Evolutionary conservation across 2,329 filamentous ascomycete genomes (phyloP).

Genomic region (Hymenoscyphus scutula): DNA sequence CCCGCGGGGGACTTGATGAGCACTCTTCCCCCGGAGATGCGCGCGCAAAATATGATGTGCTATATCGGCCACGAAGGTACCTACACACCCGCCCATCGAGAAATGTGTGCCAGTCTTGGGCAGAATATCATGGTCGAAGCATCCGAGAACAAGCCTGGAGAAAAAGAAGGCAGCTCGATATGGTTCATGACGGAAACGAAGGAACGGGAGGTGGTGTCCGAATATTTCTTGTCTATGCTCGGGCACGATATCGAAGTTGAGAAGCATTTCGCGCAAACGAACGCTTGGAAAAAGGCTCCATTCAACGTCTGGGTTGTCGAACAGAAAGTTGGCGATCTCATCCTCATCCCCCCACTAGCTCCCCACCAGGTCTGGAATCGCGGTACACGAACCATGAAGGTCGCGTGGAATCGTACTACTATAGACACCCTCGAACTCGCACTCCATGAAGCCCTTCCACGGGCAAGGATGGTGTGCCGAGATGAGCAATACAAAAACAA

Average conservation of each 20-base stretch:
- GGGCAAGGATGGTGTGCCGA: constrained; percentile 85
- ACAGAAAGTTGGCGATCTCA: constrained; percentile 86
- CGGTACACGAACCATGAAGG: constrained; percentile 93
- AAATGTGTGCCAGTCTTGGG: constrained; percentile 95
- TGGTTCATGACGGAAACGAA: constrained; percentile 99
- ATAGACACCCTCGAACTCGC: constrained; percentile 87
- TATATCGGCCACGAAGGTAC: constrained; percentile 98
- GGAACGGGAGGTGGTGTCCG: constrained; percentile 83
- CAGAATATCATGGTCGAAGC: constrained; percentile 99
- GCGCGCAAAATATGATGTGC: constrained; percentile 95
- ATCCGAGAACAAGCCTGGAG: constrained; percentile 68
- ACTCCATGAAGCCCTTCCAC: constrained; percentile 80
- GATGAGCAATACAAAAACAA: constrained; percentile 99
- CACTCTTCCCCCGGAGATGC: constrained; percentile 79
- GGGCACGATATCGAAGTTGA: constrained; percentile 97
- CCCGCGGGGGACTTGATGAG: constrained; percentile 93
- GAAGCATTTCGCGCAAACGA: constrained; percentile 92
- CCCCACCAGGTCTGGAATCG: constrained; percentile 99
- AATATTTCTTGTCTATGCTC: constrained; percentile 89
- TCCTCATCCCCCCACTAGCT: constrained; percentile 87
- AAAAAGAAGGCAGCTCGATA: constrained; percentile 82
- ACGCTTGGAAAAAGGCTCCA: constrained; percentile 91
- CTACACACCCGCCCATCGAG: constrained; percentile 89
- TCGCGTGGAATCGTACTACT: constrained; percentile 95
- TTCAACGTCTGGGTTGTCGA: constrained; percentile 93